Base-by-base conservation (phyloP, 805 yeast species). In the Ogataea nonfermentans region DNA sequence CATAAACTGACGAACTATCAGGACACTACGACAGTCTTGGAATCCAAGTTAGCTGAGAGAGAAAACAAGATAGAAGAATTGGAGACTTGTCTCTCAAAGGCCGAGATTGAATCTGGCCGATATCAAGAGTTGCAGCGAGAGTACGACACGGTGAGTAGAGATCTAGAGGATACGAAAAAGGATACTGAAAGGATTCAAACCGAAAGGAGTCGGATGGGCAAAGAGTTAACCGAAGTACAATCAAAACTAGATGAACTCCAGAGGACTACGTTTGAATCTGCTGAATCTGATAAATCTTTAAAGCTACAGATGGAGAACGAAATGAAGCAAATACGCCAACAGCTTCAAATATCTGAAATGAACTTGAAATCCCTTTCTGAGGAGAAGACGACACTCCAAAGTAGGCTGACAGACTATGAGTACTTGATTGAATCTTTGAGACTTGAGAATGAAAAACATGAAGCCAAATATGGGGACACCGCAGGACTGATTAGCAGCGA, bases 401-500 rank as follows among this genome's bases (percentile, higher is more conserved):
- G 19, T 11, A 25, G 34, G 23, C 25, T 38, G 2, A 11, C 29
- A 8, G 42, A 43, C n/a, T 31, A 32, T 32, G 40, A 29, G 17
- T 27, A 29, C 15, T 26, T 25, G 13, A 33, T 37, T 19, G 38
- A 38, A 23, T 22, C 38, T 10, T 26, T 41, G 10, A 35, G 34
- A 23, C 12, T 13, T 12, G 43, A 41, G n/a, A 28, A 29, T 9
- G 39, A 37, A 20, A 19, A 14, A 5, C 34, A 24, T 3, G 16
- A 20, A 4, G 17, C 29, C 5, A 24, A 29, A 12, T 14, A 34
- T 4, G 53, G 53, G 1, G 37, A 40, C 12, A 13, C 14, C n/a
- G 8, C 32, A 6, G 35, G 19, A 14, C 6, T 13, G 24, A 26
- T 46, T 16, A 43, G 30, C 8, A 11, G 31, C n/a, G 23, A 28